These are phyloP conservation scores for Fusarium kyushuense DNA, from an alignment of 2,329 filamentous ascomycete species.

Conservation along the genomic window DNA sequence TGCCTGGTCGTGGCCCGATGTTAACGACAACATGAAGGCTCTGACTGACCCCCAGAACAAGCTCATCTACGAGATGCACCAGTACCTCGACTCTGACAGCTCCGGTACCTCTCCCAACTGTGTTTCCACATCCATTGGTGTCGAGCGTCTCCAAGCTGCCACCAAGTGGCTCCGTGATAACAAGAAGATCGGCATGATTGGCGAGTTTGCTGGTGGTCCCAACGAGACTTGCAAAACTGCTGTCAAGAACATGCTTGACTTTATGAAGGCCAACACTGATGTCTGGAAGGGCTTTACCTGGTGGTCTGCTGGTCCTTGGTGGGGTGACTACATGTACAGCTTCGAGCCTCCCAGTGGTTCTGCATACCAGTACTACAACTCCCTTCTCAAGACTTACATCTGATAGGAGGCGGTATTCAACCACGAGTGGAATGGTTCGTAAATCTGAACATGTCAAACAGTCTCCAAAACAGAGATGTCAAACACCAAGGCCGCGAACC, in stretches of 20 bases:
- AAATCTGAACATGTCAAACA: rapidly evolving
- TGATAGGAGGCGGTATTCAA: neutral
- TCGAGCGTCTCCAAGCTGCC: slow-evolving; percentile 61
- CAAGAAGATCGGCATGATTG: slow-evolving; percentile 66
- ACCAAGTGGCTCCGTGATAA: slow-evolving; percentile 68
- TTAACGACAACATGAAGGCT: slow-evolving; percentile 56
- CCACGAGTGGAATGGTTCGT: rapidly evolving
- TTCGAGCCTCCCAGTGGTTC: slow-evolving; percentile 62
- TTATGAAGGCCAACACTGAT: slow-evolving; percentile 66
- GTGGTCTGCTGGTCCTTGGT: slow-evolving; percentile 72
- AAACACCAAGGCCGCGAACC: no score
- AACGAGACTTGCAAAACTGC: slow-evolving; percentile 65
- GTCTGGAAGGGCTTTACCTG: slow-evolving; percentile 69
- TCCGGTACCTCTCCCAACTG: slow-evolving; percentile 63
- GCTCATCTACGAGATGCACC: slow-evolving; percentile 70
- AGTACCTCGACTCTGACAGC: slow-evolving; percentile 68
- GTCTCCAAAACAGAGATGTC: rapidly evolving
- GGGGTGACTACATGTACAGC: slow-evolving; percentile 63
- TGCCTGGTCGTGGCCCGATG: slow-evolving; percentile 60
- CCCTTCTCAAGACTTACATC: slow-evolving; percentile 40
- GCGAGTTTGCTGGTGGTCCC: slow-evolving; percentile 67
- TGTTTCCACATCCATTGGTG: slow-evolving; percentile 63
- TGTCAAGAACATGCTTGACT: slow-evolving; percentile 63
- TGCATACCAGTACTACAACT: slow-evolving; percentile 53
- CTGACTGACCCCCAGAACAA: slow-evolving; percentile 64